phyloP scores from a whole-genome alignment of 108 stramenopile genomes.

The Cyclotella sp. region DNA sequence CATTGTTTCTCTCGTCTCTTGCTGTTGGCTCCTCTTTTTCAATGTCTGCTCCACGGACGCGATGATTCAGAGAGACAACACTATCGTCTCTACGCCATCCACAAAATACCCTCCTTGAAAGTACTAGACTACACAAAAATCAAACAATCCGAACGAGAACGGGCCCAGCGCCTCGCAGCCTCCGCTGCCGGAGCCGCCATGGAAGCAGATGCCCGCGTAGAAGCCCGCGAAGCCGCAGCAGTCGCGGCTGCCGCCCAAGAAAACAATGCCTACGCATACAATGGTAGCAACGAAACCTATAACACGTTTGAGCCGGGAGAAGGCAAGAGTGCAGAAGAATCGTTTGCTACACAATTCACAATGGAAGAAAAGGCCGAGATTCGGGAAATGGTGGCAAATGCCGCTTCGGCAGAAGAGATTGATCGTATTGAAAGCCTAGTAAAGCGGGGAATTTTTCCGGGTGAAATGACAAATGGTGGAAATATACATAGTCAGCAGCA shows the following conservation, averaged over 20 bases:
- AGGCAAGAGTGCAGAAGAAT: conserved; percentile 68
- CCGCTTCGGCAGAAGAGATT: conserved; percentile 73
- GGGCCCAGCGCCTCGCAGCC: conserved; percentile 72
- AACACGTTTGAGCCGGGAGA: conserved; percentile 89
- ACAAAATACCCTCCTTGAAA: conserved; percentile 77
- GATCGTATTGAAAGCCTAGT: conserved; percentile 82
- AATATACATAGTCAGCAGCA: not conserved
- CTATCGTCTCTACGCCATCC: conserved; percentile 74
- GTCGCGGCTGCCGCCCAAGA: conserved; percentile 4
- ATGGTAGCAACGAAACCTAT: conserved; percentile 18
- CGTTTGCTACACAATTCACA: conserved; percentile 74
- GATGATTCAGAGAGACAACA: conserved; percentile 73
- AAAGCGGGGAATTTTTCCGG: conserved; percentile 75
- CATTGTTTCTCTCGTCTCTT: conserved; percentile 22
- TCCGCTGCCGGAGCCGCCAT: conserved; percentile 88
- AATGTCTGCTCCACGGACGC: not conserved
- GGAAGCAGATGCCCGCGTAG: conserved; percentile 75
- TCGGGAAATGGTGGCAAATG: conserved; percentile 80
- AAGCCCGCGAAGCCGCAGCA: conserved; percentile 56
- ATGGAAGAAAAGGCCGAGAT: conserved; percentile 79
- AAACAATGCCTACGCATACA: not conserved
- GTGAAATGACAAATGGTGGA: not conserved
- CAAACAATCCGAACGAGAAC: conserved; percentile 76
- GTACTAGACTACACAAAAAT: conserved; percentile 76
- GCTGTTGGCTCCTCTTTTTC: not conserved